These are phyloP conservation scores for Epichloe gansuensis DNA, from an alignment of 2,329 filamentous ascomycete genomes.

Conservation along the genomic window DNA sequence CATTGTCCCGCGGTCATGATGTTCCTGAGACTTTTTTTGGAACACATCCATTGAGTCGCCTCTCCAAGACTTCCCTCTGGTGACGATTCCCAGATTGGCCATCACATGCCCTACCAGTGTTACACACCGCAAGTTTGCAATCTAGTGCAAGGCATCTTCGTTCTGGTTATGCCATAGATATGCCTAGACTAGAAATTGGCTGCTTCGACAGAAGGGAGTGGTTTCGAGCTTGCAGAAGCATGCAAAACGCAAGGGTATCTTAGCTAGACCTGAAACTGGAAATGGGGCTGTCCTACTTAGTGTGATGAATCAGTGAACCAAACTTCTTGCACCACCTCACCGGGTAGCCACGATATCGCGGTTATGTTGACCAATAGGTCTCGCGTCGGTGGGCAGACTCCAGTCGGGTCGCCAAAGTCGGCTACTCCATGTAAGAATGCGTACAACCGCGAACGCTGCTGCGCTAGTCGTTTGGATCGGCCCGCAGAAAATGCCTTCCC, in stretches of 20 bases:
- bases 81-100: neutral
- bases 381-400: neutral
- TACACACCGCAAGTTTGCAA: neutral
- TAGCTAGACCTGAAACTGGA: neutral
- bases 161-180: neutral
- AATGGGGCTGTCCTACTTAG: neutral
- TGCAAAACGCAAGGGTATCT: neutral
- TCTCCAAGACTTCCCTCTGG: neutral
- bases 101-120: neutral
- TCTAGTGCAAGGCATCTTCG: neutral
- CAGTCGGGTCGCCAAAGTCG: neutral
- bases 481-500: neutral
- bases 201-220: neutral
- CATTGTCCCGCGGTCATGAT: too few species aligned
- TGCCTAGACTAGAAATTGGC: neutral
- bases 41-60: neutral
- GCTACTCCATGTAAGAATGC: neutral
- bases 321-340: neutral
- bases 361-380: constrained; percentile 1
- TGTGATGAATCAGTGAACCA: neutral
- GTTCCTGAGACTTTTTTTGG: neutral
- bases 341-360: neutral
- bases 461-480: neutral
- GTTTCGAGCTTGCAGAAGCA: neutral
- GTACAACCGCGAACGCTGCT: neutral